Base-by-base conservation (phyloP, 1,139 yeast species). In the Torulaspora pretoriensis region DNA sequence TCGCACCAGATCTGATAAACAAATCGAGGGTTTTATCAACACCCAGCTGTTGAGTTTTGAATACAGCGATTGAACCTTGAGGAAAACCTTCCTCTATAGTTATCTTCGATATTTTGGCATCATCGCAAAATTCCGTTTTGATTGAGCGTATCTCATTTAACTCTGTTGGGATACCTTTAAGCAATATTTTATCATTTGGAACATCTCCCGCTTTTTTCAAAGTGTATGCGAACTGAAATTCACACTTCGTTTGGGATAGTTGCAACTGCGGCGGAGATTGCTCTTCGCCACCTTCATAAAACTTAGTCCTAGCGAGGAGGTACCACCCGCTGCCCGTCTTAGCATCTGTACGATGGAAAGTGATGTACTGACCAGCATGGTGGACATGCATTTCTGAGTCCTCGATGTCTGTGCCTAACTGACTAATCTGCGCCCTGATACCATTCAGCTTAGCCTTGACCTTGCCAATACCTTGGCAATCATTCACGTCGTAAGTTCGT, bases 321-420 rank as follows among this genome's bases (percentile, higher is more conserved):
- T 86, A 88, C 80, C 87, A 87, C 1, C 98, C 98, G 48, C 77
- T 76, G 1, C 97, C 97, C 7, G 89, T 81, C 52, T 80, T 75
- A 0, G 95, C 83, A 60, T 88, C 87, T 40, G 83, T 78, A 53
- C 97, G 73, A 65, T 90, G 97, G 45, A 90, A 82, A 1, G 97
- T 90, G 49, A 92, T 87, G 63, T 77, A 92, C 64, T 89, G 96
- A 8, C 86, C 96, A 53, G 88, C 96, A 60, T 87, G 96, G 60
- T 92, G 97, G 40, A 92, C 87, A 63, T 87, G 92, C 83, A 86
- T 88, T 67, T 92, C 97, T 54, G 85, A 88, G 53, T 86, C 89
- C 50, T 81, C 81, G 38, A 73, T 67, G 48, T 76, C 77, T 42
- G 82, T 88, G 64, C 84, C 79, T 54, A 84, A 83, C 33, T 69